Evolutionary conservation across 1,284 basidiomycete species (phyloP).

Genomic region (Marasmius tenuissimus): DNA sequence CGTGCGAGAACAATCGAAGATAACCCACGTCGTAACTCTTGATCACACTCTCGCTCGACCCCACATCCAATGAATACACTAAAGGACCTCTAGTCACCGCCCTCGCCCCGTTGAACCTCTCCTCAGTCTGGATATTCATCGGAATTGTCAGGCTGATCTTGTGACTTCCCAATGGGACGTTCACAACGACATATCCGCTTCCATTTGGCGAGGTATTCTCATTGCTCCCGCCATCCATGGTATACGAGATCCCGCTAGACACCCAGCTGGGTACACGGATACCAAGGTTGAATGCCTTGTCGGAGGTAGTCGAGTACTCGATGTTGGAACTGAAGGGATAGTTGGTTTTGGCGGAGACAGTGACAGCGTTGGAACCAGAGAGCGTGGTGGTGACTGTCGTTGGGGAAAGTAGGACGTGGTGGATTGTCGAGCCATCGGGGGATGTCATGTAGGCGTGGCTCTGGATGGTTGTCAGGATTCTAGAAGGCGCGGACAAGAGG

Average conservation of each 20-base stretch:
- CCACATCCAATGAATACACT: background rate
- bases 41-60: background rate
- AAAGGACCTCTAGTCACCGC: background rate
- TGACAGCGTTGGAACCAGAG: constrained; percentile 11
- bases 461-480: background rate
- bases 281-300: background rate
- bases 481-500: background rate
- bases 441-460: constrained; percentile 2
- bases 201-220: background rate
- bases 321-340: background rate
- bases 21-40: background rate
- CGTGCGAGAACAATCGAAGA: background rate
- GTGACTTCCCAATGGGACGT: constrained; percentile 1
- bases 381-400: constrained; percentile 14
- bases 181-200: background rate
- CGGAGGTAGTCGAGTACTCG: background rate
- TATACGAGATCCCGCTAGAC: background rate
- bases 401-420: constrained; percentile 2
- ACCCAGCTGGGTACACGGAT: background rate
- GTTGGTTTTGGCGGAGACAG: constrained; percentile 12
- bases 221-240: background rate
- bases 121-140: background rate
- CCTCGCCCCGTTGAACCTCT: background rate
- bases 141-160: constrained; percentile 1
- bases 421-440: background rate